Percentiles rank a stretch among this genome's conserved stretches.
Evolutionary conservation across 495 filamentous ascomycete species (phyloP).

Genomic region (Tuber aestivum): DNA sequence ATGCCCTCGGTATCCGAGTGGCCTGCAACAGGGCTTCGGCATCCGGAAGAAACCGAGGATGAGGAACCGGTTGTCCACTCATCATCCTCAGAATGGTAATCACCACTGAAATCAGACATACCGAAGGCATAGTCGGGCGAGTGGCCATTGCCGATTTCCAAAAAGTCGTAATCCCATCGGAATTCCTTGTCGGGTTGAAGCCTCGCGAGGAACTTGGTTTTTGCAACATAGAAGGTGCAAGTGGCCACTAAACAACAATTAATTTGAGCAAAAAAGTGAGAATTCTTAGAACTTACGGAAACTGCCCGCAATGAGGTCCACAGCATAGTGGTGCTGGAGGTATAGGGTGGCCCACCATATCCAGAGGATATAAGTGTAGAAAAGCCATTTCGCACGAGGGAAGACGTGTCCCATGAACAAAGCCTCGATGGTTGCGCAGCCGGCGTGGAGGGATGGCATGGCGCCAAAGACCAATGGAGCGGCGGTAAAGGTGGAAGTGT

Average conservation of each 20-base stretch:
- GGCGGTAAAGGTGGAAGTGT: constrained; percentile 83
- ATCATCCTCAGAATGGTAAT: constrained; percentile 50
- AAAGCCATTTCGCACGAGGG: constrained; percentile 67
- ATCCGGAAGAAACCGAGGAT: constrained; percentile 63
- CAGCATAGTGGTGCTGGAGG: constrained; percentile 91
- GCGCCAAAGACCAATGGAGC: constrained; percentile 92
- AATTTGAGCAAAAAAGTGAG: neutral
- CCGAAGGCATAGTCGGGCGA: constrained; percentile 50
- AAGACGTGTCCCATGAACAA: constrained; percentile 93
- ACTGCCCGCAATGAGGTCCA: constrained; percentile 84
- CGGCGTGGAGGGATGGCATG: constrained; percentile 88
- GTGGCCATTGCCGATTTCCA: constrained; percentile 62
- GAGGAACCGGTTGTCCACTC: constrained; percentile 73
- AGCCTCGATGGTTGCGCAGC: constrained; percentile 76
- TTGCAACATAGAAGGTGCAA: constrained; percentile 74
- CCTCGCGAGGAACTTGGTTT: constrained; percentile 75
- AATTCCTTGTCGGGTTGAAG: constrained; percentile 75
- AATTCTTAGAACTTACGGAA: constrained; percentile 49
- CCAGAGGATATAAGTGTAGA: constrained; percentile 79
- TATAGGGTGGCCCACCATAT: constrained; percentile 98
- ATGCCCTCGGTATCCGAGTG: constrained; percentile 34
- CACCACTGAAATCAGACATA: constrained; percentile 50
- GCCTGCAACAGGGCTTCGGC: constrained; percentile 48
- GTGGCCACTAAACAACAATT: constrained; percentile 54
- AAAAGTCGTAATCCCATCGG: constrained; percentile 95